A percentile compares a stretch with the other conserved stretches of the same genome.
These are phyloP conservation scores for Beauveria pseudobassiana DNA, from an alignment of 2,329 filamentous ascomycete genomes.

Conservation along the genomic window DNA sequence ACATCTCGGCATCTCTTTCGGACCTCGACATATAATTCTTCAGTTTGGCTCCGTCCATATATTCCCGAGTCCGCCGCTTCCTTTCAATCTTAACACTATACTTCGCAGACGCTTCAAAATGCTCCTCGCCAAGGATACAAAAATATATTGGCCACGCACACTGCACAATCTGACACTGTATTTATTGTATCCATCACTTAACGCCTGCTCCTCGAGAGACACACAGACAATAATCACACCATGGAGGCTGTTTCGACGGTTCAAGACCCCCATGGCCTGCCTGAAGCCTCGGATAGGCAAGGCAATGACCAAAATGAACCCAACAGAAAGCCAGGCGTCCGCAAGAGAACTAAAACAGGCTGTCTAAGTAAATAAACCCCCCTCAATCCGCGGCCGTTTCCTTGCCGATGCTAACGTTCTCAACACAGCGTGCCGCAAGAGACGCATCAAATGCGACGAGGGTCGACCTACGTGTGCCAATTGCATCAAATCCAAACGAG, in stretches of 20 bases:
- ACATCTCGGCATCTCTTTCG: neutral
- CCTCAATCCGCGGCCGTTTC: neutral
- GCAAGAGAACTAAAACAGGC: slow-evolving; percentile 82
- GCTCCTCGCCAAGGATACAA: slow-evolving; percentile 5
- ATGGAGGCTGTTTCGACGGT: neutral
- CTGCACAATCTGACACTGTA: neutral
- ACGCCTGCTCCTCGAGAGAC: neutral
- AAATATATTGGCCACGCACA: neutral
- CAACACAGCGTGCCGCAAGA: slow-evolving; percentile 71
- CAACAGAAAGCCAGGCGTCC: slow-evolving; percentile 41
- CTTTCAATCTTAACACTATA: neutral
- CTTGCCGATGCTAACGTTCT: neutral
- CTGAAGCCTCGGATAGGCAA: slow-evolving; percentile 25
- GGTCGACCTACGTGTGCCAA: slow-evolving; percentile 75
- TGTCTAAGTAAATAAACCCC: slow-evolving; percentile 62
- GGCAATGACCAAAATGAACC: slow-evolving; percentile 32
- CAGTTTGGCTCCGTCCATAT: neutral
- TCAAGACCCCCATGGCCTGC: neutral
- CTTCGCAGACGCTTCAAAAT: neutral
- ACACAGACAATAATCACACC: neutral
- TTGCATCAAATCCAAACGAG: slow-evolving; percentile 77
- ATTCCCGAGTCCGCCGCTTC: neutral
- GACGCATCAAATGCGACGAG: slow-evolving; percentile 96
- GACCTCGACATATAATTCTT: neutral
- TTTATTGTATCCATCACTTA: neutral